Base-by-base conservation (phyloP, 148 eudicot genomes). In the Chenopodium suecicum region DNA sequence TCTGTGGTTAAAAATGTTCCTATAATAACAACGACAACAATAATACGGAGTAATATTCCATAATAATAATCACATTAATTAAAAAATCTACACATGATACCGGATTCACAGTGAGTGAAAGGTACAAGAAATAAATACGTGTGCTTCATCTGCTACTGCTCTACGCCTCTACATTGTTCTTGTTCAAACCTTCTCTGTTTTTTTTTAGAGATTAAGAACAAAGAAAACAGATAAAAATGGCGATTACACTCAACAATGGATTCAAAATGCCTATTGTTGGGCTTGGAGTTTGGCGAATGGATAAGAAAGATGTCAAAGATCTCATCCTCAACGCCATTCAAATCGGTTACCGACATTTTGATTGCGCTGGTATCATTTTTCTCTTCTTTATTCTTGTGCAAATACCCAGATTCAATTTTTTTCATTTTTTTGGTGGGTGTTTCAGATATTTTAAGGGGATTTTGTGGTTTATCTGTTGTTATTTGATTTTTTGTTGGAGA, bases 261-360 rank as follows among this genome's bases (percentile, higher is more conserved):
- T 89, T 86, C 82, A 89, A 94, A 88, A 94, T 94, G 98, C 98
- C 98, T 11, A 67, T 88, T 1, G 67, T 93, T 46, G 98, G 98
- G 7, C 91, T 94, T 25, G 97, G 98, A 9, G 98, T 94, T 2
- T 94, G 98, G 97, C 85, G 98, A 14, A 93, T 93, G 95, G 95
- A 93, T 34, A 88, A 88, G 76, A 89, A 93, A 32, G 97, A 94
- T 74, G 76, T 94, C 65, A 92, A 88, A 83, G 78, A 87, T 65
- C 93, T 94, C 78, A 85, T 94, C 63, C 8, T 93, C 68, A 89
- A 86, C 83, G 87, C 98, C 80, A 81, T 94, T 82, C 83, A 90
- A 48, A 79, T 91, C 66, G 98, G 98, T 32, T 94, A 94, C 77
- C 95, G 95, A 64, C 97, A 94, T 75, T 91, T 94, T 82, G 98